Evolutionary conservation across 2,329 filamentous ascomycete genomes (phyloP).

Genomic region (Ceratocystis diversiconidia): DNA sequence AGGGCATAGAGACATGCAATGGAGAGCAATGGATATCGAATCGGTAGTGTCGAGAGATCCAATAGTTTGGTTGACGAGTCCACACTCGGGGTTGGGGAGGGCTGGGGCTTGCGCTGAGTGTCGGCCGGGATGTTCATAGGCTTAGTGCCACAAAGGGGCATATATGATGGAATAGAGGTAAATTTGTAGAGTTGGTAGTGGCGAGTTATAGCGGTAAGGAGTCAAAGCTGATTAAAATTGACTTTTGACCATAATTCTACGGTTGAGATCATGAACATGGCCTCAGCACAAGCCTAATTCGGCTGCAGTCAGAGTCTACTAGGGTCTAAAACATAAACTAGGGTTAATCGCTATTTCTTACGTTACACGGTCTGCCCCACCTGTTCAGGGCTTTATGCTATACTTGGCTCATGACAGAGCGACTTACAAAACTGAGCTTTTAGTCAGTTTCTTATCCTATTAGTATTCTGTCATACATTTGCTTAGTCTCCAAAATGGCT

Average conservation of each 20-base stretch:
- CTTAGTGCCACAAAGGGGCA: constrained; percentile 42
- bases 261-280: constrained; percentile 19
- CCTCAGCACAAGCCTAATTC: background rate
- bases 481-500: constrained; percentile 48
- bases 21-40: background rate
- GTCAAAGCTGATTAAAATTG: background rate
- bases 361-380: background rate
- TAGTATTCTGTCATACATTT: background rate
- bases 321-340: background rate
- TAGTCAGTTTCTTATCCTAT: background rate
- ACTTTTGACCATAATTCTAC: constrained; percentile 26
- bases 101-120: constrained; percentile 42
- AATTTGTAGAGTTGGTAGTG: constrained; percentile 27
- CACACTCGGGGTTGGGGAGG: constrained; percentile 44
- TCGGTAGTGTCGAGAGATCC: constrained; percentile 20
- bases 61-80: constrained; percentile 49
- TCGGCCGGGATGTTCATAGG: constrained; percentile 34
- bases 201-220: background rate
- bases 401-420: background rate
- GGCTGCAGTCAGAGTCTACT: background rate
- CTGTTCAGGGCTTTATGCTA: background rate
- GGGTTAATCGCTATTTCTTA: background rate
- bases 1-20: background rate
- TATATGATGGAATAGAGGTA: constrained; percentile 63
- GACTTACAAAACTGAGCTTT: background rate